A percentile compares a stretch with the other conserved stretches of the same genome.
These are phyloP conservation scores for Rhododendron vialii DNA, from an alignment of 148 eudicot species.

Conservation along the genomic window DNA sequence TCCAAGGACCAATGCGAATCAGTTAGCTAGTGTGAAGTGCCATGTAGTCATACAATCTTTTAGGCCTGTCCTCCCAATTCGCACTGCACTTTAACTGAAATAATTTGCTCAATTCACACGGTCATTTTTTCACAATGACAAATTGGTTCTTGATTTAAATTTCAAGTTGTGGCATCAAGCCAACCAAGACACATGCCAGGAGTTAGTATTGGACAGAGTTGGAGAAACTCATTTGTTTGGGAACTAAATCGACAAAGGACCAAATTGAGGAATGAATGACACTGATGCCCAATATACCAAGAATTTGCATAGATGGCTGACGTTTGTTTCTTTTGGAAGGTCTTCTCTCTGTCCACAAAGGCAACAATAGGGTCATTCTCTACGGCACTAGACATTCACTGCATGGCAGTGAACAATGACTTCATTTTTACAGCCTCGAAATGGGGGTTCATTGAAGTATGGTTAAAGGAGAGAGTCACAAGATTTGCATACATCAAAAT, in stretches of 20 bases:
- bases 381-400: constrained; percentile 34
- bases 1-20: not conserved
- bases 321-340: constrained; percentile 22
- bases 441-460: constrained; percentile 40
- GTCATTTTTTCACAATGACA: not conserved
- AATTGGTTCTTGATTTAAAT: not conserved
- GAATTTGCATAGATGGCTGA: not conserved
- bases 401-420: constrained; percentile 36
- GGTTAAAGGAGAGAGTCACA: constrained; percentile 41
- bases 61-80: not conserved
- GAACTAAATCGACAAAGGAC: not conserved
- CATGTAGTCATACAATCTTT: not conserved
- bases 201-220: not conserved
- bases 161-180: not conserved
- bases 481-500: constrained; percentile 38
- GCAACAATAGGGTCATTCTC: constrained; percentile 35
- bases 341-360: constrained; percentile 41
- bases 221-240: not conserved
- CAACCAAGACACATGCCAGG: not conserved
- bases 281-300: not conserved
- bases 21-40: not conserved
- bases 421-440: constrained; percentile 42
- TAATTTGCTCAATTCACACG: not conserved
- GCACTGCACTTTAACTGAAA: not conserved
- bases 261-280: not conserved